phyloP scores from a whole-genome alignment of 495 filamentous ascomycete genomes.

The Rhizodiscina lignyota region DNA sequence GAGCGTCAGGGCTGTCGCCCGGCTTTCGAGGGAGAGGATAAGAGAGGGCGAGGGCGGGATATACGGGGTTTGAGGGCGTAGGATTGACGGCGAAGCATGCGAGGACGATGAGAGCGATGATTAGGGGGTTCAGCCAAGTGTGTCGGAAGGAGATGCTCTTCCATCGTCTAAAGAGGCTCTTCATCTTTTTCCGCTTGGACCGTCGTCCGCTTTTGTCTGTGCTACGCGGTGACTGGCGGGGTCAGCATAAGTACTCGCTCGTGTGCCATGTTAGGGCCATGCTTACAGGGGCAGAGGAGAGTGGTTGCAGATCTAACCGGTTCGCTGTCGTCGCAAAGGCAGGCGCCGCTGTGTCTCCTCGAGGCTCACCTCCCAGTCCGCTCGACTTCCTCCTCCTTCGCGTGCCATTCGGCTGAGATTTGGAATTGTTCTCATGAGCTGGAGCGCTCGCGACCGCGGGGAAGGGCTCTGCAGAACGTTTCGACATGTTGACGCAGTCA shows the following conservation, averaged over 20 bases:
- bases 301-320: too few species aligned
- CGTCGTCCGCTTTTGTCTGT: conserved; percentile 14
- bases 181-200: conserved; percentile 24
- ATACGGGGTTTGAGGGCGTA: conserved; percentile 61
- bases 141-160: conserved; percentile 21
- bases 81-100: conserved; percentile 63
- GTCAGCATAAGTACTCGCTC: background rate
- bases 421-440: too few species aligned
- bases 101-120: conserved; percentile 48
- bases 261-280: background rate
- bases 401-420: too few species aligned
- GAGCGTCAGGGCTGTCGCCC: conserved; percentile 22
- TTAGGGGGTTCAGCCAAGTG: conserved; percentile 50
- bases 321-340: conserved; percentile 8
- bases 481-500: too few species aligned
- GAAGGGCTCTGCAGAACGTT: too few species aligned
- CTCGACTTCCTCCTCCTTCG: conserved; percentile 11
- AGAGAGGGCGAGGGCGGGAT: conserved; percentile 83
- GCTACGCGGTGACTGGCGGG: background rate
- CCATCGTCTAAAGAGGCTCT: conserved; percentile 18
- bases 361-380: conserved; percentile 9
- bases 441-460: too few species aligned
- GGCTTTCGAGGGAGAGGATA: conserved; percentile 50
- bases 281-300: background rate
- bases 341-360: conserved; percentile 10